Evolutionary conservation across 192 early-diverging fungal genomes (phyloP), one percentile per base, ranked within the genome.

Genomic region (Rhizophagus clarus): DNA sequence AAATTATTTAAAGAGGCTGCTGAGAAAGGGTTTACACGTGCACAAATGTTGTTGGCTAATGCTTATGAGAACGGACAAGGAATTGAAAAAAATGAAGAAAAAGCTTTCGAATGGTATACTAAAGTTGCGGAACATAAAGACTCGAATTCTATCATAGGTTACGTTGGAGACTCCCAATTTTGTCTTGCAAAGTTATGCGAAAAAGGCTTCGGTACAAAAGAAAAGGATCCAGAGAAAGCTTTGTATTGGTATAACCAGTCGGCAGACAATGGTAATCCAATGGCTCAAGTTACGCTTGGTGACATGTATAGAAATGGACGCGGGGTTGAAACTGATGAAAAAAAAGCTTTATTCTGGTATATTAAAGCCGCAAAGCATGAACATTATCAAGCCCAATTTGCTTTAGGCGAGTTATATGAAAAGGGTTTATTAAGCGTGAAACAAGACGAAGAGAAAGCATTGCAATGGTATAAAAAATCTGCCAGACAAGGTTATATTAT

Each of bases 1-100:
- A 56, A 56, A 5, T 56, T 56, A 56, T 56, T 56, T 17, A 15
- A 56, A 20, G 51, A 20, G 31, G 84, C 87, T 28, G 94, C 95
- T 29, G 81, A 85, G 49, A 88, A 88, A 68, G 94, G 93, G n/a
- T 93, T 94, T 72, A 90, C 91, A 40, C 81, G 94, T 0, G 95
- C 93, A 26, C 92, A 95, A 77, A 95, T 95, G 73, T 94, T 92
- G 7, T 87, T 96, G 28, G 95, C 94, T 4, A 92, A 91, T 75
- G 85, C 94, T 37, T 96, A 93, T 76, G 93, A 92, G 32, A 92
- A 94, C 82, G 94, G 86, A 14, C 88, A 92, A 72, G 94, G 91
- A n/a, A 85, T 87, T 17, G 89, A 88, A 31, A 89, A 93, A 82
- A 90, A 93, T 80, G 87, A 89, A n/a, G 82, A 74, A n/a, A 82